Evolutionary conservation across 192 early-diverging fungal species (phyloP).

Genomic region (Coemansia sp.): DNA sequence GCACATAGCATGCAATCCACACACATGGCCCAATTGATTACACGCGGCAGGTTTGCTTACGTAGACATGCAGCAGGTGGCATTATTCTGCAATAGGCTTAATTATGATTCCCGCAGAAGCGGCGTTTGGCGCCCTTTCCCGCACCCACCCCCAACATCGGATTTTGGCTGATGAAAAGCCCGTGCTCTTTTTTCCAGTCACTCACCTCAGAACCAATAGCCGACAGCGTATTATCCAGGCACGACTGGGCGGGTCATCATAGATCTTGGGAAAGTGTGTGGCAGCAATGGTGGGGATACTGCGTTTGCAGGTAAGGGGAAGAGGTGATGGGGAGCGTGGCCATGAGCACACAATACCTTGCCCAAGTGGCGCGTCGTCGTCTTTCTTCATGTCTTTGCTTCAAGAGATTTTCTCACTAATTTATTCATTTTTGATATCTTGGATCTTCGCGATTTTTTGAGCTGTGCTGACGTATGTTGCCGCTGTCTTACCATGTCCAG

Average conservation of each 20-base stretch:
- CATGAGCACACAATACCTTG: background rate
- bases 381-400: background rate
- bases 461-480: background rate
- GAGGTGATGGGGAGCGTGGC: background rate
- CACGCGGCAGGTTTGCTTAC: background rate
- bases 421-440: background rate
- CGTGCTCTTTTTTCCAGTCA: too few species aligned
- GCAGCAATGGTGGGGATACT: background rate
- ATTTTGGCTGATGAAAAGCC: background rate
- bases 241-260: background rate
- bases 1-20: too few species aligned
- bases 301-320: background rate
- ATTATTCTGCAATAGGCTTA: background rate
- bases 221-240: background rate
- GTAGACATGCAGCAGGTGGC: background rate
- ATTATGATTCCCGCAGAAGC: background rate
- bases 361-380: background rate
- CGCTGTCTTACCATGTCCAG: constrained; percentile 7
- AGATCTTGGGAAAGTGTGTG: background rate
- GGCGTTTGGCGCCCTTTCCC: background rate
- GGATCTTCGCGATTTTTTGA: background rate
- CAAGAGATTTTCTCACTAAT: background rate
- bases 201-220: too few species aligned
- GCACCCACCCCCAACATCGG: background rate
- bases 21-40: background rate